Conservation (phyloP, 2,329 filamentous ascomycete species). For the Xylaria sp. region DNA sequence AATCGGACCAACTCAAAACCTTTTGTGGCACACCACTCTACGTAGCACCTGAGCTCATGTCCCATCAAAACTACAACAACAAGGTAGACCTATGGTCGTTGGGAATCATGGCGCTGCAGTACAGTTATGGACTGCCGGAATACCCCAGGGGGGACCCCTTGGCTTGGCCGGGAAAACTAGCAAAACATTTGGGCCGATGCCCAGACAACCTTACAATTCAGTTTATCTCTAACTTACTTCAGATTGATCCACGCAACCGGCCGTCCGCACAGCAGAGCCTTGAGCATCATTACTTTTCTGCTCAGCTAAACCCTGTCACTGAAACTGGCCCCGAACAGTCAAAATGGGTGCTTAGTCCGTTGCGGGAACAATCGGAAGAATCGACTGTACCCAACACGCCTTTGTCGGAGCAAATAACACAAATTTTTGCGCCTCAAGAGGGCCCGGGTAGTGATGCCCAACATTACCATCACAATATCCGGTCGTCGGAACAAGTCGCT, state of each 20-base stretch:
- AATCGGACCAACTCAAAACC: background rate
- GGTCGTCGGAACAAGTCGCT: too few relatives aligned
- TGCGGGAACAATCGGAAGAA: too few relatives aligned
- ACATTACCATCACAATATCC: too few relatives aligned
- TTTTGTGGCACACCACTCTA: background rate
- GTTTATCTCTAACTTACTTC: background rate
- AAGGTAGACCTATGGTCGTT: slow-evolving; percentile 20
- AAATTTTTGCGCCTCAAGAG: too few relatives aligned
- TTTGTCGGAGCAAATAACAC: too few relatives aligned
- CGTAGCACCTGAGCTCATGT: background rate
- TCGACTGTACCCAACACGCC: too few relatives aligned
- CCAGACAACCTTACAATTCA: background rate
- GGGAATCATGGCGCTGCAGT: background rate
- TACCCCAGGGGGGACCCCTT: too few relatives aligned
- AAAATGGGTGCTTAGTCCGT: too few relatives aligned
- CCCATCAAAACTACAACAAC: background rate
- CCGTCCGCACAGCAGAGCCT: background rate
- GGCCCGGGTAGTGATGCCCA: too few relatives aligned
- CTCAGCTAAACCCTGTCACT: background rate
- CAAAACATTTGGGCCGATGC: background rate
- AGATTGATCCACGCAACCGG: background rate
- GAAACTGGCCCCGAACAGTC: too few relatives aligned
- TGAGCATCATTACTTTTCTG: background rate
- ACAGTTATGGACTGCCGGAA: background rate
- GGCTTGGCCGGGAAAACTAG: too few relatives aligned